Conservation (phyloP, 306 rosid genomes). For the Herpetospermum pedunculosum region DNA sequence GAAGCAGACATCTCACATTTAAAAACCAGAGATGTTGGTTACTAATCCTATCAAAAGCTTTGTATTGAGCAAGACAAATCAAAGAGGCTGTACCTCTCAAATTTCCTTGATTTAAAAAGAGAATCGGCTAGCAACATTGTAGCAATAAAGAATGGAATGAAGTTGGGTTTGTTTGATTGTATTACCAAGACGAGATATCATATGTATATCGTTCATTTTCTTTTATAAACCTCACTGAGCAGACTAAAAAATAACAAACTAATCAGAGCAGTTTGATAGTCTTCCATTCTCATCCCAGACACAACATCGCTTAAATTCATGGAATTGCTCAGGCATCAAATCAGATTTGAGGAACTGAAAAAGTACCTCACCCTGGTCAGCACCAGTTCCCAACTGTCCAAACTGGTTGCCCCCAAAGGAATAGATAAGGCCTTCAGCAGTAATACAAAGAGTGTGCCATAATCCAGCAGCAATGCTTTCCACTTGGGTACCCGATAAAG, state of each 20-base stretch:
- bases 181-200: not conserved
- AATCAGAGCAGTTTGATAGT: not conserved
- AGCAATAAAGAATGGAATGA: not conserved
- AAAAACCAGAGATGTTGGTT: not conserved
- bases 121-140: not conserved
- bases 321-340: not conserved
- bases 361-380: conserved; percentile 63
- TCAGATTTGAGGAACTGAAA: not conserved
- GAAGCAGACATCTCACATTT: not conserved
- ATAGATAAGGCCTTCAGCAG: conserved; percentile 49
- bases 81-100: not conserved
- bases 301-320: not conserved
- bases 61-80: not conserved
- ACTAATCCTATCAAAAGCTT: not conserved
- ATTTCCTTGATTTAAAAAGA: not conserved
- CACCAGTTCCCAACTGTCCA: conserved; percentile 82
- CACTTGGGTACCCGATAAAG: conserved; percentile 40
- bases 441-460: conserved; percentile 75
- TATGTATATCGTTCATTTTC: not conserved
- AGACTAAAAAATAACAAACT: not conserved
- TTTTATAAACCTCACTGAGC: not conserved
- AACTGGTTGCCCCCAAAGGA: conserved; percentile 91
- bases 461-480: conserved; percentile 64
- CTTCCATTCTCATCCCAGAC: not conserved
- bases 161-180: not conserved